Evolutionary conservation across 345 rosid species (phyloP), one percentile per base, ranked within the genome.

Genomic region (Eucalyptus marginata): DNA sequence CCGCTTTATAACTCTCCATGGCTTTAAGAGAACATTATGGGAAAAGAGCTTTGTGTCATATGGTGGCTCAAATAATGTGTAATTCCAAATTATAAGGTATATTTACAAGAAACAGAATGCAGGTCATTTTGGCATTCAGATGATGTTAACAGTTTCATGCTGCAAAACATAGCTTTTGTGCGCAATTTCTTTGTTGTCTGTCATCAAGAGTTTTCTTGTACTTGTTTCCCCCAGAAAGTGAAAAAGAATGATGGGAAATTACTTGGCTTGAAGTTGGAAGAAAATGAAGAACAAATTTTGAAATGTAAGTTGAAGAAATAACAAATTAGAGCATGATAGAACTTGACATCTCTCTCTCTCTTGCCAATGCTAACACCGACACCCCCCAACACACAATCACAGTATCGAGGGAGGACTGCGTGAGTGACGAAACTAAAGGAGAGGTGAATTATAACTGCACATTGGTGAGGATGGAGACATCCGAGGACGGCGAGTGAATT

Each of bases 1-100:
- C 97, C 98, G 13, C 89, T 97, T 86, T 91, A 92, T 87, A 90
- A 95, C 68, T 93, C 99, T 71, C 97, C 98, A 46, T 97, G 89
- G 89, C 89, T 80, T 17, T 17, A 66, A 80, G 44, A 84, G 50
- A 47, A 25, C 25, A 13, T 27, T n/a, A 0, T 10, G 20, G 46
- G 27, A 20, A 71, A 71, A 36, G 13, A 17, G 22, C 81, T 36
- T 36, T 36, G 46, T 25, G 11, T 71, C 81, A 36, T 36, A 10
- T 20, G 81, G 46, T 71, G 81, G 46, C 46, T 10, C 24, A 68
- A 68, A 68, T 68, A 68, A 68, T 68, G 80, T 33, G 15, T 68
- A 68, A 68, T 17, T 33, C 79, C 10, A 31, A 33, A 33, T 33
- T 71, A 71, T 16, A 36, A 71, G 81, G 7, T 3, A 9, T 17